Evolutionary conservation across 768 basidiomycete species (phyloP), one percentile per base, ranked within the genome.

Genomic region (Boletus rubescentipes): DNA sequence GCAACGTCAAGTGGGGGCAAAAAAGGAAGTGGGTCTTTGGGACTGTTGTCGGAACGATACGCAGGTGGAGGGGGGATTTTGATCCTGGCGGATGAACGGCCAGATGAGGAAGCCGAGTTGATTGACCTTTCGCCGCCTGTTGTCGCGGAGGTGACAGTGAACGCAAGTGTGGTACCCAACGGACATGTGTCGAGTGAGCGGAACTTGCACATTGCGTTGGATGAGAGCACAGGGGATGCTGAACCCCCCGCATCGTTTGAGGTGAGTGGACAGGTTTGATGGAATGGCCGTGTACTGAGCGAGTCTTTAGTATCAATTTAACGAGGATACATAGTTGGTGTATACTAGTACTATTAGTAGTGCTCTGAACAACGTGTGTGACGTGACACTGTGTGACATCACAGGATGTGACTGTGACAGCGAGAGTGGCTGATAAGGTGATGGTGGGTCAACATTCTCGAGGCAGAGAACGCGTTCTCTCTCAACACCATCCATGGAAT

Each of bases 11-110:
- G 54, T 21, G 59, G 64, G n/a, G 61, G 62, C n/a, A 67, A 73
- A 38, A 67, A 69, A 50, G 61, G 67, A 29, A 61, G 66, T 20
- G 67, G 69, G 10, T 54, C 68, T 31, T 60, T 70, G 8, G 73
- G 71, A 7, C 40, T 74, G 48, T 68, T 73, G 21, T 76, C 82
- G 31, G 84, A 87, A 65, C 83, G 81, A 59, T 86, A 82, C 61
- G 85, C 83, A 35, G 86, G 88, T 35, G 93, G 92, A 18, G 91
- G 91, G 41, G 94, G 94, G 5, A 94, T 98, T 58, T 66, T 99
- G 51, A 80, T 99, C 56, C 70, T 99, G 53, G 73, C 80, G 35
- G 94, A 97, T 71, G 78, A 79, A 42, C 79, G 77, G 59, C 86
- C 91, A 10, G 80, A 79, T 23, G 87, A 87, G 52, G 81, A 82